A percentile compares a stretch with the other conserved stretches of the same genome.
phyloP scores from a whole-genome alignment of 345 rosid species.

The Hibiscus mutabilis region DNA sequence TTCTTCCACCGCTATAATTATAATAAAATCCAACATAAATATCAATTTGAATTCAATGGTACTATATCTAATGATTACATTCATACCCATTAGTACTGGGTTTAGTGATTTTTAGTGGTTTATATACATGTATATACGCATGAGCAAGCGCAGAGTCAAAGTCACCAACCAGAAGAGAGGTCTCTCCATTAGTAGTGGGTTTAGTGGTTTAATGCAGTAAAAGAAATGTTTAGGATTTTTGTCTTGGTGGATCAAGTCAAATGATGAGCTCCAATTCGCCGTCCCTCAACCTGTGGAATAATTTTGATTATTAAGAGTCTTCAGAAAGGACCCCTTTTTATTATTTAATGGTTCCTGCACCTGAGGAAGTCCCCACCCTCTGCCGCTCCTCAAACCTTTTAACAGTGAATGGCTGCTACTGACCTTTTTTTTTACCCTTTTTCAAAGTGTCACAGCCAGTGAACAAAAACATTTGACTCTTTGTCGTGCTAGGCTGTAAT shows the following conservation, averaged over 20 bases:
- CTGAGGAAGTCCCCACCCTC: slow-evolving; percentile 32
- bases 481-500: no score
- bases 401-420: neutral
- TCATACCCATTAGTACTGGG: no score
- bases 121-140: no score
- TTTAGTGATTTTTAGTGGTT: neutral
- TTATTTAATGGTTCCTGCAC: slow-evolving; percentile 34
- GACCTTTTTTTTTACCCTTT: neutral
- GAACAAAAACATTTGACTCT: slow-evolving; percentile 1
- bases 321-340: neutral
- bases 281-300: slow-evolving; percentile 10
- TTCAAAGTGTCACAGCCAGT: neutral
- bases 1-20: no score
- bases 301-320: slow-evolving; percentile 11
- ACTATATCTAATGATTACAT: no score
- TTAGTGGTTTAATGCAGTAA: neutral
- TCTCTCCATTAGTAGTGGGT: slow-evolving; percentile 17
- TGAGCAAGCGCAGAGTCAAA: slow-evolving; percentile 16
- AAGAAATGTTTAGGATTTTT: slow-evolving; percentile 2
- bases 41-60: no score
- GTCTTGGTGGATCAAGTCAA: slow-evolving; percentile 18
- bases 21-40: no score
- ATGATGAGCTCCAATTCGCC: slow-evolving; percentile 8
- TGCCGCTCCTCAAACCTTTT: slow-evolving; percentile 3
- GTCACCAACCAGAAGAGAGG: slow-evolving; percentile 19